Evolutionary conservation across 1,284 basidiomycete genomes (phyloP).

Genomic region (Thelephora terrestris): DNA sequence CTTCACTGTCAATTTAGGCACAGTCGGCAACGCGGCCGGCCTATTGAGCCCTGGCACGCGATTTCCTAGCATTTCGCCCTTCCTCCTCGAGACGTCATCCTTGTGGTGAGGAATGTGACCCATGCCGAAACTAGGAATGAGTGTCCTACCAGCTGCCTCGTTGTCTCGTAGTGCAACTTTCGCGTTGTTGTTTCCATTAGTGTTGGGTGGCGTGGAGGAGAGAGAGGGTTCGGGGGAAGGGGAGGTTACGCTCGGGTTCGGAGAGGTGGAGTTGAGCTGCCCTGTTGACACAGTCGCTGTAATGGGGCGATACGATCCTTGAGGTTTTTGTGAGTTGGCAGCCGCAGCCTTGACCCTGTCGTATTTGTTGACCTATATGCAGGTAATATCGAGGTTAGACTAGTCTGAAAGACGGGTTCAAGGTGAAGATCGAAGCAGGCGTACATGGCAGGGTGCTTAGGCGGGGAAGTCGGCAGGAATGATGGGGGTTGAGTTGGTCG

Average conservation of each 20-base stretch:
- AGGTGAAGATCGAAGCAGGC: no score
- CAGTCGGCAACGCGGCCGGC: constrained; percentile 15
- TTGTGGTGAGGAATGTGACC: constrained; percentile 44
- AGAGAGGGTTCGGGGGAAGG: constrained; percentile 13
- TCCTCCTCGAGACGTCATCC: constrained; percentile 33
- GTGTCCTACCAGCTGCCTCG: constrained; percentile 63
- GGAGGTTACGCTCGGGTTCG: constrained; percentile 9
- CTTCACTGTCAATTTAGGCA: background rate
- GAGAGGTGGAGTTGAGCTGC: constrained; percentile 25
- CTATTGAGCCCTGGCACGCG: constrained; percentile 38
- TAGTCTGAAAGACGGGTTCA: no score
- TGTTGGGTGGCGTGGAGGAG: constrained; percentile 25
- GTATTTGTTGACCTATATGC: no score
- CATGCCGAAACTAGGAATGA: constrained; percentile 61
- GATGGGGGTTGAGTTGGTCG: no score
- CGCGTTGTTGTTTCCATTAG: constrained; percentile 14
- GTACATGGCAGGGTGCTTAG: no score
- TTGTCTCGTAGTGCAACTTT: constrained; percentile 48
- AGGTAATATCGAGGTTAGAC: no score
- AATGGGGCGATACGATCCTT: constrained; percentile 70
- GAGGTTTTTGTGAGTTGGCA: constrained; percentile 30
- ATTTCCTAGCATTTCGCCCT: constrained; percentile 64
- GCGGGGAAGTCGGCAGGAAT: no score
- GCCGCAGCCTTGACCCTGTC: no score
- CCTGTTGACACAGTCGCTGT: constrained; percentile 35